Evolutionary conservation across 2,329 filamentous ascomycete species (phyloP).

Genomic region (Hymenoscyphus salicellus): DNA sequence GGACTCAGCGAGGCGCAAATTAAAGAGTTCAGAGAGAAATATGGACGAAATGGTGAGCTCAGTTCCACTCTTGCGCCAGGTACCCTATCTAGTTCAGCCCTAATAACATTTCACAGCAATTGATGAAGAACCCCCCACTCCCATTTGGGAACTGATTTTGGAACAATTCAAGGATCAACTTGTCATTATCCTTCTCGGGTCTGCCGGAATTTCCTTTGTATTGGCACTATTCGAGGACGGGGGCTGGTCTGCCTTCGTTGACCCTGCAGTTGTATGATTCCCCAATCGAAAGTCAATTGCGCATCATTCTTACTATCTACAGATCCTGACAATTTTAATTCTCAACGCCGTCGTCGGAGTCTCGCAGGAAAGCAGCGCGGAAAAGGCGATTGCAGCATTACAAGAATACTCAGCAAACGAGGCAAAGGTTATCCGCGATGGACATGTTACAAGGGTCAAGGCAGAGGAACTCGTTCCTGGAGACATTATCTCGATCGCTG

Average conservation of each 20-base stretch:
- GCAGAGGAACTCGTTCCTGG: conserved; percentile 97
- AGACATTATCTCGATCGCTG: conserved; percentile 81
- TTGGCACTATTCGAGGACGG: conserved; percentile 91
- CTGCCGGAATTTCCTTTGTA: conserved; percentile 88
- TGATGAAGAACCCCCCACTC: conserved; percentile 89
- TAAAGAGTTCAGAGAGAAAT: conserved; percentile 50
- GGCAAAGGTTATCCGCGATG: conserved; percentile 81
- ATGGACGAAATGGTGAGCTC: conserved; percentile 64
- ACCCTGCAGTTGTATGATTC: conserved; percentile 80
- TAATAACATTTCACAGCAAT: conserved; percentile 50
- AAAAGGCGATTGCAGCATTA: conserved; percentile 95
- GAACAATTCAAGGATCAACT: conserved; percentile 99
- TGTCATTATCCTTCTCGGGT: conserved; percentile 89
- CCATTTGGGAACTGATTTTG: conserved; percentile 91
- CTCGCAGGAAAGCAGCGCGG: conserved; percentile 96
- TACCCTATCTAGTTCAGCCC: background rate
- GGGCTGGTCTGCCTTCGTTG: conserved; percentile 96
- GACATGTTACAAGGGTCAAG: conserved; percentile 76
- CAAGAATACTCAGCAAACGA: conserved; percentile 99
- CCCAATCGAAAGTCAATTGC: background rate
- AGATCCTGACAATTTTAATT: conserved; percentile 96
- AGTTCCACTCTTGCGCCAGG: background rate
- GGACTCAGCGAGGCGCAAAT: conserved; percentile 62
- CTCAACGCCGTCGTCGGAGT: conserved; percentile 97
- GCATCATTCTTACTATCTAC: conserved; percentile 14